These are phyloP conservation scores for Bidens hawaiensis DNA, from an alignment of 140 eudicot species.

Conservation along the genomic window DNA sequence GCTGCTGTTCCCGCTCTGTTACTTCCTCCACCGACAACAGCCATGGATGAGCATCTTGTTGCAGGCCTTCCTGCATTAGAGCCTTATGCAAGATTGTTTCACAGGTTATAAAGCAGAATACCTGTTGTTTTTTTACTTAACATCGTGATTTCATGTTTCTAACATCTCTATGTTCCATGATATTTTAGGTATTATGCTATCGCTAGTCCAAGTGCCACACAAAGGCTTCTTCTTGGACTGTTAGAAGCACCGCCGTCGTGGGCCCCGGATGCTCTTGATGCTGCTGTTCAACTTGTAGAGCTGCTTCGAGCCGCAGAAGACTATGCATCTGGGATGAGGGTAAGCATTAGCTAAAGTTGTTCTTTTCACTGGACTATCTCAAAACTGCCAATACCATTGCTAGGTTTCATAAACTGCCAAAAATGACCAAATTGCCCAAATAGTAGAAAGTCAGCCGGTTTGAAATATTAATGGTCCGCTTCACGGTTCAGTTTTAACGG, in stretches of 20 bases:
- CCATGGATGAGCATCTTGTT: conserved; percentile 96
- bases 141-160: not conserved
- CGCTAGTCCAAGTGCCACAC: conserved; percentile 99
- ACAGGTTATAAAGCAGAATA: conserved; percentile 48
- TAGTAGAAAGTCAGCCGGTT: too few species aligned
- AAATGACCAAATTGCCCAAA: too few species aligned
- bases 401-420: too few species aligned
- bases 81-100: conserved; percentile 91
- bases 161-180: conserved; percentile 16
- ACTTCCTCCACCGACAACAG: conserved; percentile 94
- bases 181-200: conserved; percentile 69
- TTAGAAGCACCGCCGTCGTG: conserved; percentile 98
- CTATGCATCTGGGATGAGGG: conserved; percentile 94
- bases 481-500: too few species aligned
- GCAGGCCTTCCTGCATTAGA: conserved; percentile 97
- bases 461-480: too few species aligned
- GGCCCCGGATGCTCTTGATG: conserved; percentile 99
- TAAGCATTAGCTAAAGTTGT: conserved; percentile 22
- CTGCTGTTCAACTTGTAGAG: conserved; percentile 97
- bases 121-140: not conserved
- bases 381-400: conserved; percentile 3
- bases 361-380: not conserved
- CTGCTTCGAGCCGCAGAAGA: conserved; percentile 97
- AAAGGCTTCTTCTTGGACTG: conserved; percentile 93
- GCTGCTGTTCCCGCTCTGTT: conserved; percentile 97